Percentiles rank a stretch among this genome's conserved stretches.
These are phyloP conservation scores for Nitzschia sp. DNA, from an alignment of 108 stramenopile genomes.

Conservation along the genomic window DNA sequence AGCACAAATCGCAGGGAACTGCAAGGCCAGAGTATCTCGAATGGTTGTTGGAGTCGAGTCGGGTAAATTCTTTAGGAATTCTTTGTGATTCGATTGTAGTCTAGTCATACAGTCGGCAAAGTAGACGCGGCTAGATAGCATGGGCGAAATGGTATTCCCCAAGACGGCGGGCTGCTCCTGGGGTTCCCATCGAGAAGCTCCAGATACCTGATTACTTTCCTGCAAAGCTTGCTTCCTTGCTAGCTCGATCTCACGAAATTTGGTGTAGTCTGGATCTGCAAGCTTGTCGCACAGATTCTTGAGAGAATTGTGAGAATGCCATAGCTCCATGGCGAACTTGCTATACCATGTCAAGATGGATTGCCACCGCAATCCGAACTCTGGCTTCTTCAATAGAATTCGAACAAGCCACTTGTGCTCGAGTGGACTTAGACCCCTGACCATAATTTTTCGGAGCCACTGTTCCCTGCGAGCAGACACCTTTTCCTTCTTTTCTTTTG, in stretches of 20 bases:
- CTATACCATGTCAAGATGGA: conserved; percentile 51
- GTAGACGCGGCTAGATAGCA: conserved; percentile 65
- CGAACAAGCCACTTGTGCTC: conserved; percentile 88
- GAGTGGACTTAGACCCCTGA: conserved; percentile 37
- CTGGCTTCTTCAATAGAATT: conserved; percentile 62
- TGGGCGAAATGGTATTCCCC: conserved; percentile 67
- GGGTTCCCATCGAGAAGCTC: conserved; percentile 30
- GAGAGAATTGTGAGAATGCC: conserved; percentile 36
- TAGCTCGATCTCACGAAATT: background rate
- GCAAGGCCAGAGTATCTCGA: conserved; percentile 47
- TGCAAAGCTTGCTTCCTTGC: background rate
- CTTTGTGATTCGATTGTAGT: conserved; percentile 44
- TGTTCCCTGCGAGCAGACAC: conserved; percentile 1
- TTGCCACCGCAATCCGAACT: conserved; percentile 53
- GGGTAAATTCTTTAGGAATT: conserved; percentile 23
- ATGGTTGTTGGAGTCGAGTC: background rate
- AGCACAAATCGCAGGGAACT: conserved; percentile 71
- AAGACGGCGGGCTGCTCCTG: conserved; percentile 37
- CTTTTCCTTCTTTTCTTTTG: conserved; percentile 11
- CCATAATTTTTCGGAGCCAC: conserved; percentile 33
- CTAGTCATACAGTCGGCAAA: conserved; percentile 56
- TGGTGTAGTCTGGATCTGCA: conserved; percentile 32
- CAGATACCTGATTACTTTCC: background rate
- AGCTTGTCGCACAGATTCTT: conserved; percentile 42
- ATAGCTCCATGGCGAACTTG: conserved; percentile 42